These are phyloP conservation scores for Chondrus crispus DNA, from an alignment of 23 red algal species.

Conservation along the genomic window DNA sequence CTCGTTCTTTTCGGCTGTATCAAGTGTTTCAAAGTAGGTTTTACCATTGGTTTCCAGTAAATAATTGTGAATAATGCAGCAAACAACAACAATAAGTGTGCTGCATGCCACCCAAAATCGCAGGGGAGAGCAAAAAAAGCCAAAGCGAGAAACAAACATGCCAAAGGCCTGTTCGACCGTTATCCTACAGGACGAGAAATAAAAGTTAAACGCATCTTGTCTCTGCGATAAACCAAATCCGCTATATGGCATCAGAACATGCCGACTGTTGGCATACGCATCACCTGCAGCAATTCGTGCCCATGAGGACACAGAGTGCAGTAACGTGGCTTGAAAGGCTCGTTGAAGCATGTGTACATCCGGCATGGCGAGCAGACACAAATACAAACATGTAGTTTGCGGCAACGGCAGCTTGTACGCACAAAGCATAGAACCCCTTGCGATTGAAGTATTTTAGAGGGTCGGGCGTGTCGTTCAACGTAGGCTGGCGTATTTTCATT, in stretches of 20 bases:
- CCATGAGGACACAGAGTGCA: background rate
- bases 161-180: constrained; percentile 19
- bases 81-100: background rate
- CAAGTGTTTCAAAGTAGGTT: constrained; percentile 12
- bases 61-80: background rate
- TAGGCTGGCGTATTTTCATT: background rate
- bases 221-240: background rate
- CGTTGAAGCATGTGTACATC: constrained; percentile 3
- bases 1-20: background rate
- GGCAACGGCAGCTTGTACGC: constrained; percentile 26
- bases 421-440: constrained; percentile 2
- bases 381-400: constrained; percentile 30
- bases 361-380: constrained; percentile 9
- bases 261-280: constrained; percentile 11
- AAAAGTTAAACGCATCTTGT: constrained; percentile 9
- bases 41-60: background rate
- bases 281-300: background rate
- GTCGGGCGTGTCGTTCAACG: background rate
- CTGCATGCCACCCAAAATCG: background rate
- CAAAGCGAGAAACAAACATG: constrained; percentile 30
- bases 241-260: background rate
- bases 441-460: constrained; percentile 17
- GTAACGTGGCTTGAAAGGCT: background rate
- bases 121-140: constrained; percentile 8
- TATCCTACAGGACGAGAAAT: background rate